Conservation (phyloP, 2,329 filamentous ascomycete species). For the Aspergillus vadensis region DNA sequence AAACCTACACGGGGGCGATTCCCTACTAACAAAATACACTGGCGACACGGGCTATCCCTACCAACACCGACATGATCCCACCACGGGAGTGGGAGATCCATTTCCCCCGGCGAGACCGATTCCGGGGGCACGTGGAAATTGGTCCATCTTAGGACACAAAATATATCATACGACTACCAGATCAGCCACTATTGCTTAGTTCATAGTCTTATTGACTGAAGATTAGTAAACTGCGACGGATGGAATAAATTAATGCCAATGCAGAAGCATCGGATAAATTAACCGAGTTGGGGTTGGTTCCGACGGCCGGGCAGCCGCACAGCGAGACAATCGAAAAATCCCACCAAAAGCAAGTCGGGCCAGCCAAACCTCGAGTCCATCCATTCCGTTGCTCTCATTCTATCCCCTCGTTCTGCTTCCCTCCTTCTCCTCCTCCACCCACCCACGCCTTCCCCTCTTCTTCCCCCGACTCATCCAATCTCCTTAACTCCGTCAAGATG, state of each 20-base stretch:
- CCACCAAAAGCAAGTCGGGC: slow-evolving; percentile 23
- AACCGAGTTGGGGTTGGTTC: slow-evolving; percentile 9
- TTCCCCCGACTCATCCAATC: neutral
- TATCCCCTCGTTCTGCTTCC: slow-evolving; percentile 3
- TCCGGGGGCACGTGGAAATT: too few relatives aligned
- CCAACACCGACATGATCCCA: neutral
- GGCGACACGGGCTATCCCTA: neutral
- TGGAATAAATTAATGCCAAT: neutral
- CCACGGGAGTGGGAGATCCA: neutral
- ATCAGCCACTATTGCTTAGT: neutral
- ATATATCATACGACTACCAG: neutral
- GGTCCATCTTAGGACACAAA: too few relatives aligned
- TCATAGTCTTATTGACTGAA: neutral
- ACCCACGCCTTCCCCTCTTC: neutral
- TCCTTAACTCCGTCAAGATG: slow-evolving; percentile 26
- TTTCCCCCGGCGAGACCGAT: neutral
- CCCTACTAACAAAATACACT: neutral
- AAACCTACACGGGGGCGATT: slow-evolving; percentile 5
- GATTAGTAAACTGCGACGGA: neutral
- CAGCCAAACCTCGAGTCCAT: slow-evolving; percentile 10
- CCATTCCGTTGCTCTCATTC: slow-evolving; percentile 12
- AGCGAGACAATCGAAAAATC: slow-evolving; percentile 30
- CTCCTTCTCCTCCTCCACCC: slow-evolving; percentile 2
- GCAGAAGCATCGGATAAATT: slow-evolving; percentile 21
- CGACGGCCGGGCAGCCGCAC: slow-evolving; percentile 22